Evolutionary conservation across 805 yeast genomes (phyloP).

Genomic region (Lipomyces oligophaga): DNA sequence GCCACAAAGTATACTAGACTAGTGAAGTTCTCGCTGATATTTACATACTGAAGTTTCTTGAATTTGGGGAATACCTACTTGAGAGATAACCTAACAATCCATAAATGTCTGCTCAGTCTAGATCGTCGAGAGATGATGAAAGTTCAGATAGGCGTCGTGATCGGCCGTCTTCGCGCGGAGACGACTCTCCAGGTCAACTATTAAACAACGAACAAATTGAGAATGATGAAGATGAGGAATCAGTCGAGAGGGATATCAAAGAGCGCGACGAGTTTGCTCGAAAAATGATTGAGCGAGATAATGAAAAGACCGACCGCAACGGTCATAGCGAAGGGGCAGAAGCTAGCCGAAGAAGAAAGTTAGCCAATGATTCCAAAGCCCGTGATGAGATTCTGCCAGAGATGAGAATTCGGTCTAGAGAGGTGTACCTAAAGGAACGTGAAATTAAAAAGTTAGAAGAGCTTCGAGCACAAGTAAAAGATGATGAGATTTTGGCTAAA

Average conservation of each 20-base stretch:
- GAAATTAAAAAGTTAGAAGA: conserved; percentile 47
- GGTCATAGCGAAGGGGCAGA: not conserved
- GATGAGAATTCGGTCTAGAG: conserved; percentile 49
- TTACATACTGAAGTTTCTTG: too few relatives aligned
- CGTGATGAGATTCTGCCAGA: conserved; percentile 35
- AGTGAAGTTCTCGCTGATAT: too few relatives aligned
- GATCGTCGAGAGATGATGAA: too few relatives aligned
- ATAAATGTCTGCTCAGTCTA: too few relatives aligned
- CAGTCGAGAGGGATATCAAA: conserved; percentile 28
- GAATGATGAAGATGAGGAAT: conserved; percentile 13
- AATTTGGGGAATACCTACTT: too few relatives aligned
- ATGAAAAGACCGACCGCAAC: conserved; percentile 2
- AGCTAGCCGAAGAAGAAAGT: conserved; percentile 4
- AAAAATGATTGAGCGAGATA: conserved; percentile 30
- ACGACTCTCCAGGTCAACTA: too few relatives aligned
- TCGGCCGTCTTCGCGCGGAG: conserved; percentile 2
- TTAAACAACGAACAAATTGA: not conserved
- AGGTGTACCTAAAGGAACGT: conserved; percentile 46
- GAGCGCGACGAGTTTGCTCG: conserved; percentile 38
- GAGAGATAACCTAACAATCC: too few relatives aligned
- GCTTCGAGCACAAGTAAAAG: conserved; percentile 47
- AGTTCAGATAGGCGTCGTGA: too few relatives aligned
- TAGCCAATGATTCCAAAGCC: not conserved
- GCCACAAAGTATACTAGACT: too few relatives aligned
- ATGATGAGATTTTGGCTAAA: conserved; percentile 47